Evolutionary conservation across 2,329 filamentous ascomycete genomes (phyloP).

Genomic region (Trichophyton verrucosum): DNA sequence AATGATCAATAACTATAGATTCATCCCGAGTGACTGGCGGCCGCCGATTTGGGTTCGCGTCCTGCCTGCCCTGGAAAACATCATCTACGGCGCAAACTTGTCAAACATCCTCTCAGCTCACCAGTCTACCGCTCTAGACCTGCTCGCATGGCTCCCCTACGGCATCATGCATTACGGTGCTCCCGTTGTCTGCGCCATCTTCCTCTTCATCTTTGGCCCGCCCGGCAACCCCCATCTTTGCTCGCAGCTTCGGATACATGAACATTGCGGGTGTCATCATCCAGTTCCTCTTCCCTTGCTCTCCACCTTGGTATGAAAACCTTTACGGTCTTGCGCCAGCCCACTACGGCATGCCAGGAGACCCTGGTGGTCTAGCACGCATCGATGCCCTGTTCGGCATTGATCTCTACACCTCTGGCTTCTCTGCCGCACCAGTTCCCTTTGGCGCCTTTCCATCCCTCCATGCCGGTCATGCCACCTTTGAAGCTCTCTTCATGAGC

Average conservation of each 20-base stretch:
- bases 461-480: constrained; percentile 76
- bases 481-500: constrained; percentile 86
- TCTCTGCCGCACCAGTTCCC: constrained; percentile 78
- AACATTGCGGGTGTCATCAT: constrained; percentile 77
- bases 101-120: constrained; percentile 92
- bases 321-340: constrained; percentile 80
- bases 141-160: constrained; percentile 88
- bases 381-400: constrained; percentile 84
- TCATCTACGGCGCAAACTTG: constrained; percentile 87
- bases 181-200: constrained; percentile 61
- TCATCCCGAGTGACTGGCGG: constrained; percentile 76
- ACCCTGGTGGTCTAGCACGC: constrained; percentile 75
- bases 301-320: constrained; percentile 95
- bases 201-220: constrained; percentile 80
- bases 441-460: constrained; percentile 93
- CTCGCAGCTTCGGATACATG: constrained; percentile 82
- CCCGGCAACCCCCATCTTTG: constrained; percentile 78
- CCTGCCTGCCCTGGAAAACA: constrained; percentile 86
- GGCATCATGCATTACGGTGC: constrained; percentile 82
- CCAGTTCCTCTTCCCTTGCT: constrained; percentile 83
- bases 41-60: constrained; percentile 94
- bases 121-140: constrained; percentile 68
- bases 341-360: constrained; percentile 81
- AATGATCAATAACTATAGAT: constrained; percentile 41
- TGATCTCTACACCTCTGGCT: constrained; percentile 85